Evolutionary conservation across 371 early-diverging fungal species (phyloP).

Genomic region (Mortierella polycephala): DNA sequence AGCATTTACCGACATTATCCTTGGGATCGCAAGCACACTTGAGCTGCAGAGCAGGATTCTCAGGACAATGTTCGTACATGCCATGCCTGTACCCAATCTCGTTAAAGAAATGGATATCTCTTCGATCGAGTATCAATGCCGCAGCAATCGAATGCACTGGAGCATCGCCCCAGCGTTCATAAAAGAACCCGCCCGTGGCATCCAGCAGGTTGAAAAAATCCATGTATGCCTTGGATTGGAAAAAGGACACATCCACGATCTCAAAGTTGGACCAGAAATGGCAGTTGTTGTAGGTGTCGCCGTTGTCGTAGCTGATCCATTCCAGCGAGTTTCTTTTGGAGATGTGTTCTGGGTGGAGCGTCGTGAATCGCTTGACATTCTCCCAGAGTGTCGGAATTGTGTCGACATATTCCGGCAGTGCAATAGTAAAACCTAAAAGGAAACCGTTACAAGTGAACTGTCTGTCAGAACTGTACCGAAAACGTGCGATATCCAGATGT

Average conservation of each 20-base stretch:
- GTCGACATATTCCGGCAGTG: conserved; percentile 80
- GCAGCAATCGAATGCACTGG: conserved; percentile 95
- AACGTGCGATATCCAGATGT: background rate
- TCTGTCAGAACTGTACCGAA: background rate
- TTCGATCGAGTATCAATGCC: conserved; percentile 79
- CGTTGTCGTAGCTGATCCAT: conserved; percentile 64
- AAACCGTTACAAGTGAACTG: too few species aligned
- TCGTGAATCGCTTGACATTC: conserved; percentile 66
- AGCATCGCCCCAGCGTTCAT: conserved; percentile 98
- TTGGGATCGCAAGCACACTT: conserved; percentile 65
- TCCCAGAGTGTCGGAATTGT: conserved; percentile 89
- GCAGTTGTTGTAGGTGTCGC: conserved; percentile 73
- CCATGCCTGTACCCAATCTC: conserved; percentile 87
- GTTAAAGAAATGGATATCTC: conserved; percentile 92
- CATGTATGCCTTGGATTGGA: conserved; percentile 77
- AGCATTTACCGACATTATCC: conserved; percentile 46
- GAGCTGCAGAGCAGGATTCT: conserved; percentile 59
- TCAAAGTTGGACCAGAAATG: conserved; percentile 96
- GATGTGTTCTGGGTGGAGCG: conserved; percentile 60
- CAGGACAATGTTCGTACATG: conserved; percentile 78
- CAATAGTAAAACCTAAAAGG: conserved; percentile 72
- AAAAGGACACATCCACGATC: conserved; percentile 85
- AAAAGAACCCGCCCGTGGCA: conserved; percentile 87
- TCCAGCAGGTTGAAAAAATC: conserved; percentile 87
- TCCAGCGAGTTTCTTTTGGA: conserved; percentile 58